A percentile compares a stretch with the other conserved stretches of the same genome.
phyloP scores from a whole-genome alignment of 176 grass and related monocot genomes.

The Aegilops speltoides region DNA sequence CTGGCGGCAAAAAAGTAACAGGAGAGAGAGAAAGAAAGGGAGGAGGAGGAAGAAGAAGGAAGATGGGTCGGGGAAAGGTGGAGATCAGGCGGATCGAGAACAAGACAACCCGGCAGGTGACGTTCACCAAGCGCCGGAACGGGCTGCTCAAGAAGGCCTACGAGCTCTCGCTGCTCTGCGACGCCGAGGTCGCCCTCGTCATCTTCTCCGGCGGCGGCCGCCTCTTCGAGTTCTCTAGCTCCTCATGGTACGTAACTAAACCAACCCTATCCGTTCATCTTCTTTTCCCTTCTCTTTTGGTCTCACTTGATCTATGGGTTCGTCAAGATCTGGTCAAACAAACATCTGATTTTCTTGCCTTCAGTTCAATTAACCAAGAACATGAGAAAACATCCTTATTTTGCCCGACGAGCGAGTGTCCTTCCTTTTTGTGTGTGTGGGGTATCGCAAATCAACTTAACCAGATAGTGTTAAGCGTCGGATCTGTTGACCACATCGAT shows the following conservation, averaged over 20 bases:
- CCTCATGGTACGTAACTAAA: slow-evolving; percentile 39
- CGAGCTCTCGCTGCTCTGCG: slow-evolving; percentile 77
- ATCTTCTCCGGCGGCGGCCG: slow-evolving; percentile 84
- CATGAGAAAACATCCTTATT: background rate
- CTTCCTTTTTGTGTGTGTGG: background rate
- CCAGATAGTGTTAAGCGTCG: background rate
- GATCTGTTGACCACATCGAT: background rate
- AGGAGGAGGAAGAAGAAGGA: background rate
- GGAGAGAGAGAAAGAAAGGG: background rate
- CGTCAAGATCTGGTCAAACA: slow-evolving; percentile 22
- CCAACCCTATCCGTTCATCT: slow-evolving; percentile 9
- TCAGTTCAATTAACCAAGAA: background rate
- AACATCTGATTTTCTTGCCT: background rate
- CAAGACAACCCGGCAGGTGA: slow-evolving; percentile 93
- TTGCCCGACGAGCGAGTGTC: background rate
- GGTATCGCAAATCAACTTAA: background rate
- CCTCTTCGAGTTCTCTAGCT: slow-evolving; percentile 92
- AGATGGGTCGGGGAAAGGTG: slow-evolving; percentile 84
- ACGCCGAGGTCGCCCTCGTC: slow-evolving; percentile 76
- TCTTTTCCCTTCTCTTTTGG: background rate
- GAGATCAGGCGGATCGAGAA: slow-evolving; percentile 92
- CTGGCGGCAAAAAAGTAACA: slow-evolving; percentile 8
- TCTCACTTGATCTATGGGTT: background rate
- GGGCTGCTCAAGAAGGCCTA: slow-evolving; percentile 83
- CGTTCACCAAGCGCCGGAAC: slow-evolving; percentile 82